Percentiles rank a stretch among this genome's conserved stretches.
phyloP scores from a whole-genome alignment of 805 yeast species.

The Candida tibetensis region DNA sequence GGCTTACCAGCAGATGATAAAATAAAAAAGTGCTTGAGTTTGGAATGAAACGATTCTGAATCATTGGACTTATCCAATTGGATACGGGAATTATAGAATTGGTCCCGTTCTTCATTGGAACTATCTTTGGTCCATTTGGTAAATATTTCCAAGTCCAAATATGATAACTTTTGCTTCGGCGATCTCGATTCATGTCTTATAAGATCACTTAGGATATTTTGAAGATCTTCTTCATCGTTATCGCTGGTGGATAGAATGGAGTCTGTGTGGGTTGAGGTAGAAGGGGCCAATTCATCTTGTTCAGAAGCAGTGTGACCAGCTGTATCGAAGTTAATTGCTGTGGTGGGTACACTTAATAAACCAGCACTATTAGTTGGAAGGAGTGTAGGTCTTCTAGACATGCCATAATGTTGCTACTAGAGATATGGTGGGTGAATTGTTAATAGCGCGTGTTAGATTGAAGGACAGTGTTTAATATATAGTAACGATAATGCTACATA shows the following conservation, averaged over 20 bases:
- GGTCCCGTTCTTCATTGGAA: constrained; percentile 2
- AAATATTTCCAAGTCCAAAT: constrained; percentile 15
- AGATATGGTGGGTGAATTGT: no score
- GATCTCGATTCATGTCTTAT: constrained; percentile 10
- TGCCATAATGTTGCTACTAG: background rate
- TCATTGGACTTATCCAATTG: constrained; percentile 15
- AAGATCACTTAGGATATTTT: constrained; percentile 21
- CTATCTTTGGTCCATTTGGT: background rate
- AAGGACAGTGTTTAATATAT: no score
- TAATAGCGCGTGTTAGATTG: no score
- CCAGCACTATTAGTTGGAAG: background rate
- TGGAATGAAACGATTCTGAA: constrained; percentile 22
- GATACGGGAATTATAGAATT: constrained; percentile 17
- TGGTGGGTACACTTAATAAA: constrained; percentile 16
- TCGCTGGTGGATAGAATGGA: background rate
- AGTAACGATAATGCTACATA: no score
- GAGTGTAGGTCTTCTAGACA: background rate
- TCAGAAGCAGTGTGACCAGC: constrained; percentile 8
- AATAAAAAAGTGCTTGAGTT: constrained; percentile 70
- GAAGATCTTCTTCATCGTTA: constrained; percentile 23
- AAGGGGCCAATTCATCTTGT: background rate
- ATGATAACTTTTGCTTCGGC: background rate
- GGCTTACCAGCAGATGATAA: constrained; percentile 88
- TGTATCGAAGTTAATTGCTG: constrained; percentile 20
- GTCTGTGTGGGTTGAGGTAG: constrained; percentile 3